Evolutionary conservation across 495 filamentous ascomycete species (phyloP).

Genomic region (Talaromyces stipitatus): DNA sequence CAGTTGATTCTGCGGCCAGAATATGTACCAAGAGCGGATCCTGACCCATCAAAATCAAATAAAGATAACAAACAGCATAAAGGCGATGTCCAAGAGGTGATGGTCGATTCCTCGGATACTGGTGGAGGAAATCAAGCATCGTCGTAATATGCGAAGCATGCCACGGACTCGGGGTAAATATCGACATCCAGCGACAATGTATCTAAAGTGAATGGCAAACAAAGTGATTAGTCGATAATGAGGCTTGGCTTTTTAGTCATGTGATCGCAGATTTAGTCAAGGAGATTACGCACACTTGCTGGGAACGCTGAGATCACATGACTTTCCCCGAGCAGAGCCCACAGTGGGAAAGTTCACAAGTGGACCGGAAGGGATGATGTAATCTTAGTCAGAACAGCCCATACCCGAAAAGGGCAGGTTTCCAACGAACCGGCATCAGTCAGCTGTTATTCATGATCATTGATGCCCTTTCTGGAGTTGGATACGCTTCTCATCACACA

Average conservation of each 20-base stretch:
- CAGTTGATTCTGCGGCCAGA: constrained; percentile 6
- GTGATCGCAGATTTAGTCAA: no score
- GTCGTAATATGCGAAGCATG: constrained; percentile 1
- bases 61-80: not conserved
- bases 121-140: constrained; percentile 1
- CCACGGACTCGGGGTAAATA: constrained; percentile 1
- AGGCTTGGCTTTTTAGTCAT: no score
- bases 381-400: not conserved
- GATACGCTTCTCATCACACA: no score
- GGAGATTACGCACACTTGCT: no score
- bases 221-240: no score
- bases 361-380: not conserved
- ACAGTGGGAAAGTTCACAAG: not conserved
- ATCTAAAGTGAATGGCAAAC: no score
- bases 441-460: not conserved
- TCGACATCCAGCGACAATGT: no score
- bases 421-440: not conserved
- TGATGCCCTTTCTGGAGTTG: no score
- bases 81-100: not conserved
- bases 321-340: not conserved
- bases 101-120: not conserved
- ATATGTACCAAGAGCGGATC: constrained; percentile 6
- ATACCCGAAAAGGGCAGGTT: not conserved
- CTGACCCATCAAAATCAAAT: not conserved
- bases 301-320: not conserved